A percentile compares a stretch with the other conserved stretches of the same genome.
Evolutionary conservation across 495 filamentous ascomycete genomes (phyloP).

Genomic region (Hypoxylon trugodes): DNA sequence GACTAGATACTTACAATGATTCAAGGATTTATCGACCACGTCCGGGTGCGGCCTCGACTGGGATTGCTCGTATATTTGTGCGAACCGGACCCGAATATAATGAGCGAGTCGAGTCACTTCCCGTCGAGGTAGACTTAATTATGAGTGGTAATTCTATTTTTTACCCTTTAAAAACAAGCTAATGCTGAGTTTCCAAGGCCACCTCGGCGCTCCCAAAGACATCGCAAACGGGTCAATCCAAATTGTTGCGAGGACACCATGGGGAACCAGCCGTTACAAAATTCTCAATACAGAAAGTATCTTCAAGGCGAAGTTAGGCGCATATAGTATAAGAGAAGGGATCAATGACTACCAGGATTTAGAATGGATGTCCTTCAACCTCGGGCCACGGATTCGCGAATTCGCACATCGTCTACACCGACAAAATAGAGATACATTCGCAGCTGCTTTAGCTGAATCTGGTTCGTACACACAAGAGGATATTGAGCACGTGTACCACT

Average conservation of each 20-base stretch:
- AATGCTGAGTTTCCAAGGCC: neutral
- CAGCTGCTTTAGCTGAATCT: neutral
- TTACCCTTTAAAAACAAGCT: neutral
- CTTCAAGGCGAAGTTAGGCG: neutral
- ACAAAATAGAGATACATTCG: neutral
- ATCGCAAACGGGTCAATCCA: neutral
- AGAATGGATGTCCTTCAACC: constrained; percentile 2
- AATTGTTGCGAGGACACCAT: neutral
- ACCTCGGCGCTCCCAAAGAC: neutral
- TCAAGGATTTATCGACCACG: neutral
- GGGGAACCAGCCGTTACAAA: neutral
- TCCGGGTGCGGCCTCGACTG: neutral
- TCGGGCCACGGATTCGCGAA: neutral
- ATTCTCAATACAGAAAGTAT: neutral
- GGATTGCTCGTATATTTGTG: constrained; percentile 1
- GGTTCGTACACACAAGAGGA: neutral
- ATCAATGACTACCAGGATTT: neutral
- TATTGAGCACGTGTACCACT: too few relatives aligned
- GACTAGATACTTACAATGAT: neutral
- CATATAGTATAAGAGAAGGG: neutral
- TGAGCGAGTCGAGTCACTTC: neutral
- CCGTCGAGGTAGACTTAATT: constrained; percentile 2
- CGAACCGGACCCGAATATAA: neutral
- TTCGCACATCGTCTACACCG: neutral
- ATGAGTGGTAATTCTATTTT: neutral